Evolutionary conservation across 2,329 filamentous ascomycete species (phyloP).

Genomic region (Fusarium secorum): DNA sequence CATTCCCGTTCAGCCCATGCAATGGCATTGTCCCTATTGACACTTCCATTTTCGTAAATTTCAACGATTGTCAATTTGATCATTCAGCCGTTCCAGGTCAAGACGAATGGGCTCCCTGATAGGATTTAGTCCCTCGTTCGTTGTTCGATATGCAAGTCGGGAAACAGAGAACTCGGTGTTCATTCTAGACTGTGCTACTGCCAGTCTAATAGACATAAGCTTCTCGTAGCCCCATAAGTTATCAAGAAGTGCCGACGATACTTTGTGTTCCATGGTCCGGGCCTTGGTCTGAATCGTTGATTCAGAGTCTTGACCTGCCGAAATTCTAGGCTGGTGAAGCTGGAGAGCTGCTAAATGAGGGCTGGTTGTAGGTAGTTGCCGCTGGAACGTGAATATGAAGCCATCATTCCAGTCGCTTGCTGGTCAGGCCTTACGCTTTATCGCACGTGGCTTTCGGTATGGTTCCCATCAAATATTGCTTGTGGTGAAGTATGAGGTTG

Average conservation of each 20-base stretch:
- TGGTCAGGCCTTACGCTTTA: no score
- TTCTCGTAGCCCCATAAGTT: neutral
- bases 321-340: neutral
- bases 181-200: neutral
- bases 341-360: neutral
- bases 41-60: neutral
- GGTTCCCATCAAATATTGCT: neutral
- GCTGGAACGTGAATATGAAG: neutral
- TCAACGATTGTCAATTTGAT: neutral
- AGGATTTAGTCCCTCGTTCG: neutral
- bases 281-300: neutral
- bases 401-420: constrained; percentile 8
- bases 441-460: neutral
- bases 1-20: neutral
- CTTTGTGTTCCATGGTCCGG: neutral
- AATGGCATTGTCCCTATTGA: neutral
- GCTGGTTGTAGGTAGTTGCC: neutral
- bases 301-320: neutral
- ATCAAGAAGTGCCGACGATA: neutral
- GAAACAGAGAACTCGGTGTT: neutral
- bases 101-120: neutral
- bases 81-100: neutral
- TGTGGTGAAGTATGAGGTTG: neutral
- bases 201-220: neutral
- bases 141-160: neutral